Evolutionary conservation across 2,329 filamentous ascomycete species (phyloP), one percentile per base, ranked within the genome.

Genomic region (Fusarium brachygibbosum): DNA sequence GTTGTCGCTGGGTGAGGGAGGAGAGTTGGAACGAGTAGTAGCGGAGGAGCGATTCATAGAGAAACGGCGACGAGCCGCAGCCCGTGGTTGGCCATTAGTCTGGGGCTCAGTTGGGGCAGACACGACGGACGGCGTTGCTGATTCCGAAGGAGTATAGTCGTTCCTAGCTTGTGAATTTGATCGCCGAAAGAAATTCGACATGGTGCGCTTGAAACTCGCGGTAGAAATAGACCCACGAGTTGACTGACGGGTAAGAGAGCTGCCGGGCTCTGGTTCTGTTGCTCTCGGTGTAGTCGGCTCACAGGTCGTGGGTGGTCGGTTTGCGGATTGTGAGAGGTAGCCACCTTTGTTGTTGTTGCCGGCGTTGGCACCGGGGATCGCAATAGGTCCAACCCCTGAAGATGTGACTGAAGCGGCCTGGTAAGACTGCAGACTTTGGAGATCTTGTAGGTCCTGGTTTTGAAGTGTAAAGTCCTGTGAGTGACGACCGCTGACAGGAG

Each of bases 401-500:
- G 68, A 70, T 21, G 69, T 66, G 34, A 71, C 61, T 4, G 68
- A 73, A 23, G 66, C 58, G 14, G 66, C 49, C 44, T 67, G 70
- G 56, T 73, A 75, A 41, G 72, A 74, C 42, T 72, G 67, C 16
- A 71, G 51, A 25, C 62, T 60, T 59, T 77, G 76, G 61, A 74
- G 72, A 58, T 77, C 74, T 63, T 78, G 73, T 60, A 78, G 73
- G 54, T 84, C 80, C 69, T 81, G 80, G 52, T 77, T 78, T 56
- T 82, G 80, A 63, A 82, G 75, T 35, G 79, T 77, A 66, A 88
- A 87, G 68, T 87, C 85, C 60, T 85, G 84, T 46, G 87, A 88
- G 73, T 86, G 77, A 51, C 80, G 84, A 65, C 85, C 83, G 71
- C 87, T 89, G 63, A 87, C 84, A 48, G 88, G 88, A 23, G 88